Base-by-base conservation (phyloP, 116 monocot genomes). In the Posidonia oceanica region DNA sequence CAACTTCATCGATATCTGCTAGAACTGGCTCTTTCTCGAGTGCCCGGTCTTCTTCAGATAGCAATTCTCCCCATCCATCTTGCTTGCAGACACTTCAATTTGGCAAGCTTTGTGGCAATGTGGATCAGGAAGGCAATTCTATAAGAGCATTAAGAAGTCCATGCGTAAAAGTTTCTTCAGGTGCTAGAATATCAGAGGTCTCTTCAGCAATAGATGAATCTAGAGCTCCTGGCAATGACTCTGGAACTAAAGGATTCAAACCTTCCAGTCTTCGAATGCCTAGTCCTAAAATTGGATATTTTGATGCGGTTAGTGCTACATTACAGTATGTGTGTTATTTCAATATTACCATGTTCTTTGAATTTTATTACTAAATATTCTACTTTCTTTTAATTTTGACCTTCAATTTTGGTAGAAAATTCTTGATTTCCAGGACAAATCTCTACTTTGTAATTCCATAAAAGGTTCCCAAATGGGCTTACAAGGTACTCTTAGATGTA, bases 221-320 rank as follows among this genome's bases (percentile, higher is more conserved):
- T 15, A 44, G 15, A 70, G 72, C 53, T 41, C 18, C 73, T 23
- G 69, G 67, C 53, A 83, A 60, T 67, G 57, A 70, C 39, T 57
- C 29, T 40, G 39, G 39, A 38, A 38, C 54, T 18, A 55, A 4
- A 57, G 56, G 39, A n/a, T 60, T 67, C 14, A 84, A 75, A 53
- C 95, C 88, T 68, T 88, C 95, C 8, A 88, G 95, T 2, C 88
- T 96, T 20, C 61, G 88, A 22, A 71, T 81, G 74, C 90, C 94
- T 54, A 81, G 79, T 67, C 87, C 89, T 15, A 94, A 85, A 62
- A 82, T 87, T 71, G 90, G 90, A 36, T 94, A 85, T 70, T 94
- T 94, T 74, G 90, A 90, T 75, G 80, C 71, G 76, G 90, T 90
- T 60, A 75, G 81, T 77, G 68, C 7, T 61, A 39, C n/a, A n/a